Conservation (phyloP, 169 alveolate species). For the Cryptosporidium andersoni region DNA sequence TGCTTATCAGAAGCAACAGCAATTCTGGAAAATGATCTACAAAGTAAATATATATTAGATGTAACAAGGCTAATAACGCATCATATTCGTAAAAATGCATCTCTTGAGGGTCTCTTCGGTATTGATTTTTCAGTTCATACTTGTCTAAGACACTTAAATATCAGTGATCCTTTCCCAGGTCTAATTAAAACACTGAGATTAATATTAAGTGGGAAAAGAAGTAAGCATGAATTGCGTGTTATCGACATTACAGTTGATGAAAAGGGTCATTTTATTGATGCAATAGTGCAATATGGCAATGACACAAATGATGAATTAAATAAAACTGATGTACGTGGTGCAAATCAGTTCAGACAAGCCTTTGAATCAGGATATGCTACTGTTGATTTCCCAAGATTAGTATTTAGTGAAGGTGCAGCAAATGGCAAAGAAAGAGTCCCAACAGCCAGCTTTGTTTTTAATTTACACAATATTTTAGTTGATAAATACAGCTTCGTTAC, state of each 20-base stretch:
- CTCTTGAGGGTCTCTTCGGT: conserved; percentile 59
- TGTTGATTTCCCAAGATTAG: conserved; percentile 64
- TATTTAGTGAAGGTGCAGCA: conserved; percentile 67
- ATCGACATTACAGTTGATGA: conserved; percentile 63
- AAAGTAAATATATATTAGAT: conserved; percentile 60
- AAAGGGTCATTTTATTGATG: conserved; percentile 65
- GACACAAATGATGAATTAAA: conserved; percentile 62
- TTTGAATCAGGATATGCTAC: conserved; percentile 70
- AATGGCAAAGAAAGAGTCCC: conserved; percentile 71
- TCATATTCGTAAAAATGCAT: conserved; percentile 63
- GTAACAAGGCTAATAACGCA: conserved; percentile 63
- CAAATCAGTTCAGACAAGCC: conserved; percentile 71
- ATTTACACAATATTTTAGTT: conserved; percentile 43
- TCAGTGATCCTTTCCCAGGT: conserved; percentile 71
- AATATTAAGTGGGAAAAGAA: conserved; percentile 61
- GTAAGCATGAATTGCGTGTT: conserved; percentile 61
- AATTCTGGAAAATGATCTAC: conserved; percentile 53
- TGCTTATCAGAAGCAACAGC: conserved; percentile 11
- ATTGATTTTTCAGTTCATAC: conserved; percentile 67
- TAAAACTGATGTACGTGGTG: conserved; percentile 68
- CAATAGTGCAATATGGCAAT: conserved; percentile 64
- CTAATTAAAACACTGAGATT: conserved; percentile 52
- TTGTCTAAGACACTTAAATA: conserved; percentile 62
- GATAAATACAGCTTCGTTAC: conserved; percentile 68
- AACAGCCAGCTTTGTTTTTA: conserved; percentile 67